These are phyloP conservation scores for Boletus sensibilis DNA, from an alignment of 768 basidiomycete genomes.

Conservation along the genomic window DNA sequence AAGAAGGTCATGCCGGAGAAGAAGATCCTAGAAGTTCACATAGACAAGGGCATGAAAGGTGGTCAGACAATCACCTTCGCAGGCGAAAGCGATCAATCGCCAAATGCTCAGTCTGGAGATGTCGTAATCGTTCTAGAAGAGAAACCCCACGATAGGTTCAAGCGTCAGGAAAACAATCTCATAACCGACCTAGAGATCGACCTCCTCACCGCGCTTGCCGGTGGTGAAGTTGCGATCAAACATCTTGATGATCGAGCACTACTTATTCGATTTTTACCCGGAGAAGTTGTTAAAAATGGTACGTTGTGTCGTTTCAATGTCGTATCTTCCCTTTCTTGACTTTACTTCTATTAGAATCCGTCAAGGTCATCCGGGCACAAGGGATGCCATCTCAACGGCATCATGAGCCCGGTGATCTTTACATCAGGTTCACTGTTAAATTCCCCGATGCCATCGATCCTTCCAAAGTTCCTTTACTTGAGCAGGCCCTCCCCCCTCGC, in stretches of 20 bases:
- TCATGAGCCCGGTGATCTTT: slow-evolving; percentile 94
- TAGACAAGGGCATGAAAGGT: slow-evolving; percentile 97
- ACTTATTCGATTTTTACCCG: slow-evolving; percentile 78
- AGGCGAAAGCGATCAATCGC: slow-evolving; percentile 92
- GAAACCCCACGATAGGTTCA: slow-evolving; percentile 86
- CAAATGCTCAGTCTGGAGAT: slow-evolving; percentile 86
- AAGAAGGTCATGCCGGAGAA: slow-evolving; percentile 94
- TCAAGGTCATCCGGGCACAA: slow-evolving; percentile 91
- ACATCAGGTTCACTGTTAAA: slow-evolving; percentile 78
- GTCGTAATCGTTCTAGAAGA: slow-evolving; percentile 94
- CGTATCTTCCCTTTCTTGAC: not conserved
- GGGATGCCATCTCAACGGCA: slow-evolving; percentile 99
- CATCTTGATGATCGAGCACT: slow-evolving; percentile 94
- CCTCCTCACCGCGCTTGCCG: slow-evolving; percentile 88
- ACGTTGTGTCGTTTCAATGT: slow-evolving; percentile 28
- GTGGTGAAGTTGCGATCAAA: slow-evolving; percentile 85
- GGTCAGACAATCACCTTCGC: slow-evolving; percentile 86
- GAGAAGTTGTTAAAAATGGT: slow-evolving; percentile 95
- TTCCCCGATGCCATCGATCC: slow-evolving; percentile 86
- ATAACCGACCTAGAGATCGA: slow-evolving; percentile 87
- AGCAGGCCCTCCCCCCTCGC: slow-evolving; percentile 83
- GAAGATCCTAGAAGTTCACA: slow-evolving; percentile 95
- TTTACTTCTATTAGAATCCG: slow-evolving; percentile 52
- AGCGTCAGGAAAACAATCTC: slow-evolving; percentile 85
- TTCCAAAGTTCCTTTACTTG: slow-evolving; percentile 66